Conservation (phyloP, 1,139 yeast species). For the Candida pseudoviswanathii region DNA sequence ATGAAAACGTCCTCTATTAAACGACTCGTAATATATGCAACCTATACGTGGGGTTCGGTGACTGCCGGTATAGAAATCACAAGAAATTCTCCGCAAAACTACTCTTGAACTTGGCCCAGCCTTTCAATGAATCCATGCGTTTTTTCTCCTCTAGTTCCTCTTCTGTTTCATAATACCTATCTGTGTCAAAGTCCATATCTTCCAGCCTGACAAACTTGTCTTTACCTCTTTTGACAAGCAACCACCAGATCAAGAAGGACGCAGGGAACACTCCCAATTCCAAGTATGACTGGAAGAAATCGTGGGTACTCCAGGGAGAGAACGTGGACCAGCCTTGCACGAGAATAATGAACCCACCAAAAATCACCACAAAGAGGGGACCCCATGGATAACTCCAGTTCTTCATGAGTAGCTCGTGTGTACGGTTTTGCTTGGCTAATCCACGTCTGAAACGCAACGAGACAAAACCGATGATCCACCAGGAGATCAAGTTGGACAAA, state of each 20-base stretch:
- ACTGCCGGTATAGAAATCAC: conserved; percentile 10
- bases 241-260: conserved; percentile 44
- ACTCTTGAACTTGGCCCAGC: conserved; percentile 46
- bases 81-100: conserved; percentile 31
- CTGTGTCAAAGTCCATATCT: conserved; percentile 49
- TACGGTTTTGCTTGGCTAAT: conserved; percentile 36
- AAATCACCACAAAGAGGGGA: conserved; percentile 40
- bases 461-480: conserved; percentile 45
- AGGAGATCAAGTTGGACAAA: conserved; percentile 43
- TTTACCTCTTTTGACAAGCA: conserved; percentile 45
- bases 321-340: conserved; percentile 56
- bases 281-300: conserved; percentile 40
- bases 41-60: background rate
- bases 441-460: conserved; percentile 45
- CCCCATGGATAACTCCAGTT: conserved; percentile 50
- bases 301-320: conserved; percentile 44
- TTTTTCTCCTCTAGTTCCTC: conserved; percentile 49
- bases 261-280: conserved; percentile 43
- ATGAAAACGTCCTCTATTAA: background rate
- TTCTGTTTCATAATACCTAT: conserved; percentile 44
- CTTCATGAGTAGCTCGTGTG: conserved; percentile 34
- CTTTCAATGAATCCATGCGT: conserved; percentile 41
- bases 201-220: conserved; percentile 50
- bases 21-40: background rate
- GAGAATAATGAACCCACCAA: conserved; percentile 37